Evolutionary conservation across 768 basidiomycete species (phyloP).

Genomic region (Termitomyces bulborhizus): DNA sequence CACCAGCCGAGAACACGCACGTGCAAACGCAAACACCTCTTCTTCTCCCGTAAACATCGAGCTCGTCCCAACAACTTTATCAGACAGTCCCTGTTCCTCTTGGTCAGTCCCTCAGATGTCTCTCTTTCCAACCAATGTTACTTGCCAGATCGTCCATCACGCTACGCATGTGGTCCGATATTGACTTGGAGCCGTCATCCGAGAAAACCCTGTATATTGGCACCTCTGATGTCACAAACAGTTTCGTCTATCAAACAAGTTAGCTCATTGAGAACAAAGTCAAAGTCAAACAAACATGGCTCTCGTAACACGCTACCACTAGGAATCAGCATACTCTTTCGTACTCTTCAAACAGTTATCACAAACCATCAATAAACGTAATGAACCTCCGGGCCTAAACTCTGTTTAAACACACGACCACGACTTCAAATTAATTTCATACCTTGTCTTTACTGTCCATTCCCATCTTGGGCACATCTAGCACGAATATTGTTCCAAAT

Average conservation of each 20-base stretch:
- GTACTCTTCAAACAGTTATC: background rate
- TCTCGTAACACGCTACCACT: conserved; percentile 79
- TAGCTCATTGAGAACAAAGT: background rate
- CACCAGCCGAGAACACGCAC: conserved; percentile 82
- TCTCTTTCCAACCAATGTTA: background rate
- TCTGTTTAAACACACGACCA: background rate
- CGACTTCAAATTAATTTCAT: conserved; percentile 8
- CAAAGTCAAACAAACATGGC: conserved; percentile 45
- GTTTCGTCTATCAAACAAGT: conserved; percentile 55
- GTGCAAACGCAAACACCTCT: conserved; percentile 94
- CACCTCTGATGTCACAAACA: conserved; percentile 89
- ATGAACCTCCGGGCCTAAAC: conserved; percentile 87
- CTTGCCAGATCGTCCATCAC: conserved; percentile 94
- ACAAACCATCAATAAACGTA: conserved; percentile 89
- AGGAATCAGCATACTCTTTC: background rate
- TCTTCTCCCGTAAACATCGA: conserved; percentile 96
- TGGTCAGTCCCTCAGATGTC: too few relatives aligned
- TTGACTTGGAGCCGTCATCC: conserved; percentile 39
- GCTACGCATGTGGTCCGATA: conserved; percentile 83
- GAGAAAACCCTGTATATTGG: conserved; percentile 90
- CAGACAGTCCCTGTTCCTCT: conserved; percentile 60
- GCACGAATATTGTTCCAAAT: conserved; percentile 84
- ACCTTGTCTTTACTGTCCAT: conserved; percentile 84
- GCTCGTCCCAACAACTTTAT: conserved; percentile 70
- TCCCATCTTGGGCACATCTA: conserved; percentile 85